A percentile compares a stretch with the other conserved stretches of the same genome.
Conservation (phyloP, 2,329 filamentous ascomycete genomes). For the Ophiostoma himal-ulmi region DNA sequence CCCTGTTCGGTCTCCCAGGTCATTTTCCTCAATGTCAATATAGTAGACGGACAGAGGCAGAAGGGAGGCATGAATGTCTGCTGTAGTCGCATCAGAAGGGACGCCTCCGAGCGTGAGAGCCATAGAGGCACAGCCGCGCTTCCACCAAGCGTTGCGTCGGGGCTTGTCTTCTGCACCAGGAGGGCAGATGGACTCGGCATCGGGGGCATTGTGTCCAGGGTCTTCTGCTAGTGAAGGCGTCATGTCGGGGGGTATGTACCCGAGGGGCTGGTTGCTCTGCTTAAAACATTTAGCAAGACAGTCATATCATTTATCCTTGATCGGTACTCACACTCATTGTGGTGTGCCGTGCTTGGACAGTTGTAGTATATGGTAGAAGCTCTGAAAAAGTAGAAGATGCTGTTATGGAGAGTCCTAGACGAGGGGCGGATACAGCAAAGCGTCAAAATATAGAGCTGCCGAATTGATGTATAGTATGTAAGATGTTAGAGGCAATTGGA, state of each 20-base stretch:
- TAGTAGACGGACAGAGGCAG: conserved; percentile 28
- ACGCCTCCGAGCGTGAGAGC: conserved; percentile 33
- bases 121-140: conserved; percentile 18
- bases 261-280: neutral
- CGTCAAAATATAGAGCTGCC: neutral
- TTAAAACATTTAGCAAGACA: neutral
- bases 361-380: neutral
- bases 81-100: conserved; percentile 34
- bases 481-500: neutral
- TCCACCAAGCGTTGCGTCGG: neutral
- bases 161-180: conserved; percentile 22
- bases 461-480: neutral
- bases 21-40: conserved; percentile 51
- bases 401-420: too few relatives aligned
- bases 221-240: neutral
- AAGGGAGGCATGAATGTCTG: conserved; percentile 49
- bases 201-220: neutral
- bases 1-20: conserved; percentile 36
- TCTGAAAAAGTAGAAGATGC: neutral
- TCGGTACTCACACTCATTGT: neutral
- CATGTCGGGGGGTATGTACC: neutral
- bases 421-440: neutral
- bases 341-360: neutral
- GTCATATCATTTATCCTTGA: neutral
- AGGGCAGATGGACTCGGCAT: neutral